Base-by-base conservation (phyloP, 768 basidiomycete genomes). In the Galerina marginata region DNA sequence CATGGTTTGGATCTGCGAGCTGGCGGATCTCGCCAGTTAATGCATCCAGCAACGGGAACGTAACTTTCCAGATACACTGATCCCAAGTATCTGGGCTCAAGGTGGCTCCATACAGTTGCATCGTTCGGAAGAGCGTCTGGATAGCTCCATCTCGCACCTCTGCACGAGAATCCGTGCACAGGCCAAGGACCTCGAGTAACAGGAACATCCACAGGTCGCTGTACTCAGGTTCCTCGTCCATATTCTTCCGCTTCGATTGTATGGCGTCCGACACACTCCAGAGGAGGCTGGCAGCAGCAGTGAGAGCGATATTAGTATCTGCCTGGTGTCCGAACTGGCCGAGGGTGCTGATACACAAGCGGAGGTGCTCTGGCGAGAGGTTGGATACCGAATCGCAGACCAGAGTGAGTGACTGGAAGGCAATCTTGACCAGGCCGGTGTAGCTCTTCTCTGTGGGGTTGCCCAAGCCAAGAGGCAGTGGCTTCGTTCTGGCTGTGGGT, bases 181-280 rank as follows among this genome's bases (percentile, higher is more conserved):
- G 79, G 1, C 88, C 88, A 3, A 96, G 82, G 2, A 98, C 85
- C 72, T 95, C 92, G 6, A 88, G 77, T 2, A 99, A 78, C 5
- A 98, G 83, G 74, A 89, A 91, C 86, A 97, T 93, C 96, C 96
- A 99, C n/a, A 98, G 75, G 2, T 86, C 85, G 68, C 88, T 93
- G 67, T 93, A 94, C 65, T 88, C 86, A 0, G 87, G 88, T 63
- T 87, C 84, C 58, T 86, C 84, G 40, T 84, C 81, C 4, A 74
- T 74, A 58, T 82, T 77, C 65, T 89, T 89, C 20, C 92, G 84
- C 69, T 93, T 91, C 6, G 89, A 85, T 68, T 96, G 95, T 38
- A 99, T 93, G 1, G 93, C 91, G 70, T 99, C 96, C 0, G 96
- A 97, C 0, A 99, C 92, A 61, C 92, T 91, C 96, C 96, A 99